A percentile compares a stretch with the other conserved stretches of the same genome.
Conservation (phyloP, 305 asterid species). For the Fraxinus sp. region DNA sequence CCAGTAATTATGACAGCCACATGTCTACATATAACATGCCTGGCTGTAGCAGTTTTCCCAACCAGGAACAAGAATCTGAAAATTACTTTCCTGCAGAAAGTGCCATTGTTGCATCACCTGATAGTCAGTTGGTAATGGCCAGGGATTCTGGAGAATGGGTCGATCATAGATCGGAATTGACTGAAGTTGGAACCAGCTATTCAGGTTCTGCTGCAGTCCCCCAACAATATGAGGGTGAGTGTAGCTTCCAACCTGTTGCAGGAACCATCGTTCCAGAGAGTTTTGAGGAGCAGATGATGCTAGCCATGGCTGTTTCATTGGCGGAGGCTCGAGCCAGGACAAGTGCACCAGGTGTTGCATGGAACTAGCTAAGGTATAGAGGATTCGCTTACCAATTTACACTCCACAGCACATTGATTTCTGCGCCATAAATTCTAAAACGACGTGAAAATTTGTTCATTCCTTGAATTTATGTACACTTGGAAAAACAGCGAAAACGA, state of each 20-base stretch:
- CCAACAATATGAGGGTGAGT: conserved; percentile 46
- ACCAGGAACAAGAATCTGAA: conserved; percentile 46
- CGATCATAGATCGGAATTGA: conserved; percentile 33
- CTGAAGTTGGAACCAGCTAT: conserved; percentile 60
- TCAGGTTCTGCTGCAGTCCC: conserved; percentile 54
- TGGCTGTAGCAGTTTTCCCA: conserved; percentile 38
- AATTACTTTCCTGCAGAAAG: conserved; percentile 48
- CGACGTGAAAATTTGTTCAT: background rate
- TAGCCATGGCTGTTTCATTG: conserved; percentile 96
- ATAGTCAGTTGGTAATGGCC: conserved; percentile 47
- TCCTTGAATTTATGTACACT: background rate
- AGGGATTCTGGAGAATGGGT: conserved; percentile 3
- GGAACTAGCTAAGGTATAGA: conserved; percentile 56
- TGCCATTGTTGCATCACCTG: conserved; percentile 32
- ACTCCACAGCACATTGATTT: background rate
- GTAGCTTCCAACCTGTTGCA: conserved; percentile 28
- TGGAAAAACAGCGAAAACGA: background rate
- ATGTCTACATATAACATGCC: conserved; percentile 40
- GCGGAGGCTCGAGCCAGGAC: conserved; percentile 82
- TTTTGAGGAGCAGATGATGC: conserved; percentile 95
- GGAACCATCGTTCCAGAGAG: conserved; percentile 68
- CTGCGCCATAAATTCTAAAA: background rate
- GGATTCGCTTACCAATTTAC: background rate
- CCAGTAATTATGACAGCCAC: conserved; percentile 40
- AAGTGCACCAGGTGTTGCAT: conserved; percentile 62